Base-by-base conservation (phyloP, 495 filamentous ascomycete genomes). In the Daldinia decipiens region DNA sequence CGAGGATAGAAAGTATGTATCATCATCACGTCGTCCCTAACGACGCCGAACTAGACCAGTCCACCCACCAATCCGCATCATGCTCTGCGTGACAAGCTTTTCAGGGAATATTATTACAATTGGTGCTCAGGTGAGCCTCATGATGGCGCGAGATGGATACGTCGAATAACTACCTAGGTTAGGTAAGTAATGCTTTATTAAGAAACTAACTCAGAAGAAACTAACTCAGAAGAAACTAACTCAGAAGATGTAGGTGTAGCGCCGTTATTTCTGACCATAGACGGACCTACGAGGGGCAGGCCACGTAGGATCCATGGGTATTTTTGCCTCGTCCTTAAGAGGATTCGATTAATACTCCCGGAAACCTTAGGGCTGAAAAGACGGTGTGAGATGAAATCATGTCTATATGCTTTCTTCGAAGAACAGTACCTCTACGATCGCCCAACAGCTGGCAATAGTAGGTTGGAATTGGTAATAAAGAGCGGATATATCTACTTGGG, bases 371-470 rank as follows among this genome's bases (percentile, higher is more conserved):
- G 65, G 65, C 70, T 68, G 65, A 73, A 62, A 69, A 68, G 65
- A 73, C 70, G 65, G 65, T 69, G 65, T 69, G 65, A 73, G 65
- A 73, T 66, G 52, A 65, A 69, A 43, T 66, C 62, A 50, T 57
- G 3, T 59, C 24, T 53, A 53, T 59, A 65, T 53, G 57, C 43
- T 68, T 29, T 62, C 51, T 51, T 65, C 34, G 13, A 52, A 47
- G 47, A 65, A 29, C 24, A 31, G 58, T 21, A 51, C 40, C n/a
- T 24, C 19, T 6, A 58, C 19, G 68, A 65, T 70, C 40, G 62
- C 31, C 57, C 67, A 51, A 50, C 19, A 55, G 29, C 50, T 34
- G 39, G 55, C 43, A 61, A 56, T 54, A 34, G 43, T 45, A 61
- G 59, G 69, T 51, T 54, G 34, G 59, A 47, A 72, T 68, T 68